A percentile compares a stretch with the other conserved stretches of the same genome.
Conservation (phyloP, 352 stramenopile genomes). For the Phytophthora pinifolia region DNA sequence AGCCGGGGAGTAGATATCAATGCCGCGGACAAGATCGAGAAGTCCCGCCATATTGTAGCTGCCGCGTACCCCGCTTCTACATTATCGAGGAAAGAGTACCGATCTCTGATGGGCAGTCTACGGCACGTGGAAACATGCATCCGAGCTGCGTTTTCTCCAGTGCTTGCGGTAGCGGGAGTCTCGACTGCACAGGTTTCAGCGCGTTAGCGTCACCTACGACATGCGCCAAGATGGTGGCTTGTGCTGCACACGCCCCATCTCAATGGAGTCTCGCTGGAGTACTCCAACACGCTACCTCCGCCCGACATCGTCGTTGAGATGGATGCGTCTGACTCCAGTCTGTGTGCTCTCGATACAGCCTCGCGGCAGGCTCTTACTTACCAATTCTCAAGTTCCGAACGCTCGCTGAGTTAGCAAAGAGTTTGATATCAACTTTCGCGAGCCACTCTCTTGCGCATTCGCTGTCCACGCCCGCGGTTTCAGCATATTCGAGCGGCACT, state of each 20-base stretch:
- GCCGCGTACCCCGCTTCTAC: not conserved
- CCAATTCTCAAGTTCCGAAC: no score
- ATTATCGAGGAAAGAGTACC: not conserved
- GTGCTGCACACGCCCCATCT: no score
- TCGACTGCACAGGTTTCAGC: not conserved
- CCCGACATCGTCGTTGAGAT: no score
- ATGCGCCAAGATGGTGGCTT: no score
- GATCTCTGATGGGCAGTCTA: conserved; percentile 12
- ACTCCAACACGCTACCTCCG: no score
- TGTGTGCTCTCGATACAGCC: no score
- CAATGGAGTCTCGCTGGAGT: no score
- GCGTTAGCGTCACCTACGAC: not conserved
- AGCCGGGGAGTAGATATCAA: no score
- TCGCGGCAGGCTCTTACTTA: no score
- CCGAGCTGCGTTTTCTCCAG: not conserved
- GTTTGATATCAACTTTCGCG: not conserved
- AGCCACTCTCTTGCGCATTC: not conserved
- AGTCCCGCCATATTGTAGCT: not conserved
- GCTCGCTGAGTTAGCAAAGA: not conserved
- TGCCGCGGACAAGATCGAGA: conserved; percentile 5
- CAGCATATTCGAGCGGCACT: no score
- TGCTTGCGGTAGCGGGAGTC: not conserved
- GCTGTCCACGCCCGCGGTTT: no score
- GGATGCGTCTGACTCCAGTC: no score
- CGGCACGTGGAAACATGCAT: not conserved